A percentile compares a stretch with the other conserved stretches of the same genome.
These are phyloP conservation scores for Calonectria hawksworthii DNA, from an alignment of 2,329 filamentous ascomycete genomes.

Conservation along the genomic window DNA sequence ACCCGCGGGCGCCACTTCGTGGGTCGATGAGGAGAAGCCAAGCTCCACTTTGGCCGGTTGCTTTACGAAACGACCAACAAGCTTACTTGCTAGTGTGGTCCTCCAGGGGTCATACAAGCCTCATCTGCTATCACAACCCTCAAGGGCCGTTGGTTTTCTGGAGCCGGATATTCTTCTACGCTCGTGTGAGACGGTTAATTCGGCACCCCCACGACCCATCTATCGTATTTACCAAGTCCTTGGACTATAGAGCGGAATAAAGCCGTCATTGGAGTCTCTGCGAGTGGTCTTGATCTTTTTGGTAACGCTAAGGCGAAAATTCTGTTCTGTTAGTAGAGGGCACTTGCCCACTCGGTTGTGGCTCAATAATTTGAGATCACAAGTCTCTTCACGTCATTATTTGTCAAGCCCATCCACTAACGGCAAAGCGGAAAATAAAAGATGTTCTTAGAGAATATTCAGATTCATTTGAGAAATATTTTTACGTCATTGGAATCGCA, in stretches of 20 bases:
- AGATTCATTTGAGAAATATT: too few relatives aligned
- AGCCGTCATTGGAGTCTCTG: background rate
- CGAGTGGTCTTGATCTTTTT: background rate
- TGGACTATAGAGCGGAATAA: background rate
- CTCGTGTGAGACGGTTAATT: background rate
- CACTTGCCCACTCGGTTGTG: background rate
- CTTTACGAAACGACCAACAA: slow-evolving; percentile 9
- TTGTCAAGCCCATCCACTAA: background rate
- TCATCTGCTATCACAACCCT: background rate
- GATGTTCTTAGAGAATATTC: background rate
- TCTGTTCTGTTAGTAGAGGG: background rate
- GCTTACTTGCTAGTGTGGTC: background rate
- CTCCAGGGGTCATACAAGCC: background rate
- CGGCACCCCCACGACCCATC: background rate
- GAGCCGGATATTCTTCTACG: background rate
- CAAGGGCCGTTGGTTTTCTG: background rate
- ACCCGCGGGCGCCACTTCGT: background rate
- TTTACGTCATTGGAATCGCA: background rate
- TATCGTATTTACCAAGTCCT: background rate
- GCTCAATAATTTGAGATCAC: background rate
- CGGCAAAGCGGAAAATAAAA: too few relatives aligned
- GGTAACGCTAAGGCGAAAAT: background rate
- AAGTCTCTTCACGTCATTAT: background rate
- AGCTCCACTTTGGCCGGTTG: background rate
- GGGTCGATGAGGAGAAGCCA: background rate